Evolutionary conservation across 345 rosid genomes (phyloP).

Genomic region (Chamaenerion angustifolium): DNA sequence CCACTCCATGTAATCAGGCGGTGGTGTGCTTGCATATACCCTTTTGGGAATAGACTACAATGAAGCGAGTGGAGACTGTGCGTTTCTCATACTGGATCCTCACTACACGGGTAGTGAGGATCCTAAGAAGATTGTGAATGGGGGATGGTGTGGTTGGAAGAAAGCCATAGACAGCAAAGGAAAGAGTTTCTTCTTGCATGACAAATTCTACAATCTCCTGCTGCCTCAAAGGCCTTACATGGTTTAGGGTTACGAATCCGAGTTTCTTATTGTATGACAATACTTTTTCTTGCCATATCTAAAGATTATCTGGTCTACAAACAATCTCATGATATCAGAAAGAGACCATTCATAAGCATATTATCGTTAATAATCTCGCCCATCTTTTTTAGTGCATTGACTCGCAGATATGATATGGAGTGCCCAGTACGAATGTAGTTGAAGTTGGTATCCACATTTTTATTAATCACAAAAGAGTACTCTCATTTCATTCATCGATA

Average conservation of each 20-base stretch:
- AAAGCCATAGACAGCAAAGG: constrained; percentile 82
- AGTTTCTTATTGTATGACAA: not conserved
- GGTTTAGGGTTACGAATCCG: constrained; percentile 21
- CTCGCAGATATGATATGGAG: no score
- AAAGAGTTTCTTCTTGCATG: constrained; percentile 68
- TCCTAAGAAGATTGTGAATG: constrained; percentile 66
- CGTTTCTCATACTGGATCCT: constrained; percentile 82
- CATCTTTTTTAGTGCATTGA: no score
- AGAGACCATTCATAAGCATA: no score
- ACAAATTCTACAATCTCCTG: constrained; percentile 81
- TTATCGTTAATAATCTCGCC: no score
- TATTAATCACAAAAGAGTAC: no score
- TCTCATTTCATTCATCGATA: no score
- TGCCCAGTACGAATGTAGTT: no score
- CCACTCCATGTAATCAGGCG: constrained; percentile 36
- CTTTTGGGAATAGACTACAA: constrained; percentile 75
- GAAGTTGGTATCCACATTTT: no score
- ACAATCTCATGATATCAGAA: no score
- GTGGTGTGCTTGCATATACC: constrained; percentile 93
- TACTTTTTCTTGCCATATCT: no score
- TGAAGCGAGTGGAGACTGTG: constrained; percentile 70
- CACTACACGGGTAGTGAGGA: constrained; percentile 81
- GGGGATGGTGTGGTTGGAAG: constrained; percentile 97
- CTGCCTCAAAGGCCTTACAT: constrained; percentile 80
- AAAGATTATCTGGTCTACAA: no score